Evolutionary conservation across 169 alveolate species (phyloP), one percentile per base, ranked within the genome.

Genomic region (Cryptosporidium ryanae): DNA sequence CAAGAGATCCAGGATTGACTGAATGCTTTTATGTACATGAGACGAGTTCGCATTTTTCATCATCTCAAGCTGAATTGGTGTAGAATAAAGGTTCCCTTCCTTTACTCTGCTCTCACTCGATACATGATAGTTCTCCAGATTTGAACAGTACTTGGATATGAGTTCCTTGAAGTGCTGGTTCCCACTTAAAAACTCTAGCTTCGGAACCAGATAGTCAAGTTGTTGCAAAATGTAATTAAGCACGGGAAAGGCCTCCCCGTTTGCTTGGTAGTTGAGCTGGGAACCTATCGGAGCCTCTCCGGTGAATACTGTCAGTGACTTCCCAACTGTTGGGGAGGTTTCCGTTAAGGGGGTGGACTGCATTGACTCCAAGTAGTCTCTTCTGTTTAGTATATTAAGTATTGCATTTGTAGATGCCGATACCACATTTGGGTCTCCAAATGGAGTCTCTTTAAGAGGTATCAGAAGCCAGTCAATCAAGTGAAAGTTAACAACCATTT

Each of bases 351-450:
- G 70, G 10, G 64, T n/a, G 34, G 55, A 54, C 43, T 76, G 87
- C 13, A 76, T 15, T 13, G 87, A 76, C 18, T 76, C 87, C 31
- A 76, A 21, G 29, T 50, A 49, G 17, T 76, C 71, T 15, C 50
- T 55, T 55, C 31, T 76, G 18, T 76, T 76, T 7, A 67, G 63
- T 21, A 76, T 76, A 23, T 63, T 76, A 15, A 76, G 43, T 18
- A 76, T 17, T 5, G 76, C 49, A 18, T 32, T 13, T 61, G 63
- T 76, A 76, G 65, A 21, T 8, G 87, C 87, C 8, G 25, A 59
- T 43, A 61, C 87, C 32, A 76, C 71, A 43, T 55, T 71, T 7
- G 87, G 87, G n/a, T 76, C 71, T 1, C 76, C 71, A 76, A 76
- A 76, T 13, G 87, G 87, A 1, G 49, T 61, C 63, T 76, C 87